These are phyloP conservation scores for Puccinia triticina DNA, from an alignment of 1,284 basidiomycete genomes.

Conservation along the genomic window DNA sequence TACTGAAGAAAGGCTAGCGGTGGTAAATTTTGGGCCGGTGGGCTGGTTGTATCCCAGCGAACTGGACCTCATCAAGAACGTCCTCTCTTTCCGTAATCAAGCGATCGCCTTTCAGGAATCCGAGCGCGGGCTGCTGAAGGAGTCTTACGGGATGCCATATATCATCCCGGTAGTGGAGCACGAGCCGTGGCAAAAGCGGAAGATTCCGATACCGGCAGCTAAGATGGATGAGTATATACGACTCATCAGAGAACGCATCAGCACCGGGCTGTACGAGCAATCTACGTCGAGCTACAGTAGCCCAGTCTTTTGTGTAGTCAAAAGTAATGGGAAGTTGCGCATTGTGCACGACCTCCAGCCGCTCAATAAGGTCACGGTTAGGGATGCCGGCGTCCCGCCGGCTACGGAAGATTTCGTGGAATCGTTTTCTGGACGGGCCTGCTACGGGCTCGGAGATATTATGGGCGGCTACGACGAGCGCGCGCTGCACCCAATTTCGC, in stretches of 20 bases:
- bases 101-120: neutral
- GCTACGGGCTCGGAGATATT: neutral
- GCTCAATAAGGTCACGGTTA: conserved; percentile 33
- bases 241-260: conserved; percentile 17
- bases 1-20: neutral
- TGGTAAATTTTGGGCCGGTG: neutral
- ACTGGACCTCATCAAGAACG: neutral
- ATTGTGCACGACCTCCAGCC: conserved; percentile 6
- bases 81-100: neutral
- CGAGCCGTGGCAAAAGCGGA: neutral
- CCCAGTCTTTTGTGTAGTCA: conserved; percentile 19
- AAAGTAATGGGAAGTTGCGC: neutral
- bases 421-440: conserved; percentile 18
- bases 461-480: too few species aligned
- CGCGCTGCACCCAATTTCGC: too few species aligned
- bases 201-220: neutral
- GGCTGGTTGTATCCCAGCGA: neutral
- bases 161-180: conserved; percentile 23
- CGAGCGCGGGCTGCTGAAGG: neutral
- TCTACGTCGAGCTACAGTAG: conserved; percentile 6
- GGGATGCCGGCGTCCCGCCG: conserved; percentile 3
- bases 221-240: neutral
- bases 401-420: conserved; percentile 18
- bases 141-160: conserved; percentile 15
- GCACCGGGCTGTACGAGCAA: neutral